Base-by-base conservation (phyloP, 169 alveolate species). In the Plasmodium falciparum region DNA sequence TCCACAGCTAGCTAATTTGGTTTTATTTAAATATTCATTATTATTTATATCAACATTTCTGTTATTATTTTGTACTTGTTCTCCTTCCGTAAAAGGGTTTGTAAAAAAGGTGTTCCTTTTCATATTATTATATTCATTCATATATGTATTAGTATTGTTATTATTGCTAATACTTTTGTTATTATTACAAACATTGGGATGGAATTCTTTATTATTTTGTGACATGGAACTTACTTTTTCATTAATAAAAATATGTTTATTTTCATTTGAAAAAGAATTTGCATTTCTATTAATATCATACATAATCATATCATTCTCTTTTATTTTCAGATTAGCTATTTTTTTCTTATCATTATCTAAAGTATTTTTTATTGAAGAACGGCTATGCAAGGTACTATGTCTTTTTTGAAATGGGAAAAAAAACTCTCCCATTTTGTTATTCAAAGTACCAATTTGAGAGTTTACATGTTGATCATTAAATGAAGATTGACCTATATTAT, bases 361-460 rank as follows among this genome's bases (percentile, higher is more conserved):
- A 76, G 63, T 49, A 24, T 49, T 76, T 13, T 59, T 4, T 3
- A 76, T 17, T 4, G 89, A 66, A n/a, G 47, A 15, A 56, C 74
- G 45, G 6, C 49, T 56, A 56, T 76, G 74, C 24, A 63, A 65
- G 15, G 76, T 62, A 33, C 76, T 76, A 22, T 76, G 63, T 76
- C 89, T 24, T 69, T 76, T 62, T 20, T 76, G 89, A 20, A 76
- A 76, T 12, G 74, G 75, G 58, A 76, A 63, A 39, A 65, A 52
- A 20, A 13, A 22, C 15, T 65, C 89, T 6, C 76, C 76, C 15
- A 22, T 63, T 6, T n/a, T 43, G 2, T 61, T 66, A 52, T 65
- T 75, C 11, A 58, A 24, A 20, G 63, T 29, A 11, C 24, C 13
- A 54, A 76, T 45, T 22, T 76, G 54, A 7, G 89, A 76, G 39